These are phyloP conservation scores for Voacanga thouarsii DNA, from an alignment of 257 asterid genomes.

Conservation along the genomic window DNA sequence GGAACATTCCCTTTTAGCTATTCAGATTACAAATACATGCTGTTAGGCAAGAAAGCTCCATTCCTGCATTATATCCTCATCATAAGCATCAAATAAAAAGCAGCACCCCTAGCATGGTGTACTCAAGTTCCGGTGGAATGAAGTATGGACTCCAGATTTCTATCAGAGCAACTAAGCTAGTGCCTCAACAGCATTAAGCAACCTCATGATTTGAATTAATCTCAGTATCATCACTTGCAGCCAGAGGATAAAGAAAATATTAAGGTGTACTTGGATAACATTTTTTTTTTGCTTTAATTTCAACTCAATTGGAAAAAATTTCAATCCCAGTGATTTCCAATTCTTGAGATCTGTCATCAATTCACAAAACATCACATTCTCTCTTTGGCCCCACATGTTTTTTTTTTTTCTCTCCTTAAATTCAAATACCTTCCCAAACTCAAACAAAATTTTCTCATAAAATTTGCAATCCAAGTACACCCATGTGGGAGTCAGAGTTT, in stretches of 20 bases:
- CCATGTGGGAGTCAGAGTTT: not conserved
- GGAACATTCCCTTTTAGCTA: not conserved
- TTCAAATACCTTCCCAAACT: too few species aligned
- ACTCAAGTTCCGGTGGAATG: not conserved
- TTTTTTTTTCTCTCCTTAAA: too few species aligned
- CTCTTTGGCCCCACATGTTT: too few species aligned
- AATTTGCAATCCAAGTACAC: too few species aligned
- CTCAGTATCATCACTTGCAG: not conserved
- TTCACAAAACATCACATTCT: too few species aligned
- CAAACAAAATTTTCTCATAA: too few species aligned
- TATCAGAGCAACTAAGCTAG: not conserved
- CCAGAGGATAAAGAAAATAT: not conserved
- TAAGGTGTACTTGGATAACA: too few species aligned
- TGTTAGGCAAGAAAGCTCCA: not conserved
- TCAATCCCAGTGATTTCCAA: too few species aligned
- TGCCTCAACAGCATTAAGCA: not conserved
- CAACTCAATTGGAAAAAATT: too few species aligned
- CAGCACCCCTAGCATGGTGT: not conserved
- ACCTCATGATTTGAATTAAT: not conserved
- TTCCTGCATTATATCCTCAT: not conserved
- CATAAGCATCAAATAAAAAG: not conserved
- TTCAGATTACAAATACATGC: not conserved
- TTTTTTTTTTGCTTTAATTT: too few species aligned
- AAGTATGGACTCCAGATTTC: not conserved
- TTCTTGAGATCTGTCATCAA: too few species aligned